These are phyloP conservation scores for Eutypella sp. DNA, from an alignment of 2,329 filamentous ascomycete species.

Conservation along the genomic window DNA sequence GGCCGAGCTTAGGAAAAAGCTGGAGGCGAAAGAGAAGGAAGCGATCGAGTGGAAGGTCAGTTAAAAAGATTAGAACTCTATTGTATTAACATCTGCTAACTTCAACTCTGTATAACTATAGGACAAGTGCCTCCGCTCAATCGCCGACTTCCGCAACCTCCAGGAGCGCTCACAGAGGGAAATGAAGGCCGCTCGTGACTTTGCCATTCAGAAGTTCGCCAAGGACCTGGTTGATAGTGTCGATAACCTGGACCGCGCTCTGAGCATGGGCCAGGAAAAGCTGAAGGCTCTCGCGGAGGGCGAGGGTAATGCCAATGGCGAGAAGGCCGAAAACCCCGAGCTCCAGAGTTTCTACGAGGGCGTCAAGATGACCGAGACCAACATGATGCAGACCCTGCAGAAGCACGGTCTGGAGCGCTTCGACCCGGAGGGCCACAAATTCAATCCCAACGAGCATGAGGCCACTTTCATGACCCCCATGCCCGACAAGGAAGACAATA, in stretches of 20 bases:
- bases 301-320: slow-evolving; percentile 31
- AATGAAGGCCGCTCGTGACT: slow-evolving; percentile 80
- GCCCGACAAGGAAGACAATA: slow-evolving; percentile 82
- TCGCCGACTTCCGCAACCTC: slow-evolving; percentile 97
- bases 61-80: slow-evolving; percentile 5
- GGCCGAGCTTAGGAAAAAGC: slow-evolving; percentile 55
- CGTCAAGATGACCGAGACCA: slow-evolving; percentile 89
- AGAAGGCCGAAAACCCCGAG: slow-evolving; percentile 49
- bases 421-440: slow-evolving; percentile 77
- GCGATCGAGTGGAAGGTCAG: slow-evolving; percentile 79
- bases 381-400: slow-evolving; percentile 81
- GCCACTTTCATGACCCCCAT: slow-evolving; percentile 91
- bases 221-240: slow-evolving; percentile 92
- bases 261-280: slow-evolving; percentile 73
- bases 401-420: slow-evolving; percentile 94
- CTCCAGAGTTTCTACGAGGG: slow-evolving; percentile 79
- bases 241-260: slow-evolving; percentile 94
- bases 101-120: slow-evolving; percentile 37
- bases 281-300: slow-evolving; percentile 41
- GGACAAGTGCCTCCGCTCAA: slow-evolving; percentile 91
- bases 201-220: slow-evolving; percentile 93
- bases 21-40: slow-evolving; percentile 69
- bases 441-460: slow-evolving; percentile 95
- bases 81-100: not conserved
- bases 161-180: slow-evolving; percentile 93